phyloP scores from a whole-genome alignment of 2,329 filamentous ascomycete genomes.

The Colletotrichum endophyticum region DNA sequence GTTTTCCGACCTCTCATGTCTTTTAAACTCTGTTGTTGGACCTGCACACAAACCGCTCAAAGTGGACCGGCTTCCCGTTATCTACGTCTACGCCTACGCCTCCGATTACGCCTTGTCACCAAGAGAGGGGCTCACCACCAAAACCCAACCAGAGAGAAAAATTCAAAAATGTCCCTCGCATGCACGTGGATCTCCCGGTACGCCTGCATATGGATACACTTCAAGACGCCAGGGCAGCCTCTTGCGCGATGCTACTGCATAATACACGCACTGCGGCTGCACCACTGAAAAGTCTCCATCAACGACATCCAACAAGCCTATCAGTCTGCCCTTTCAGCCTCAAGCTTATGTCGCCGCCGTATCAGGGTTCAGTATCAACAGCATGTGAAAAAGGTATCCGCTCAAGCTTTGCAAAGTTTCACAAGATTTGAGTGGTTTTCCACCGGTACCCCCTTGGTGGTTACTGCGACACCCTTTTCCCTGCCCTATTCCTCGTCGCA shows the following conservation, averaged over 20 bases:
- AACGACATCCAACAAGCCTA: background rate
- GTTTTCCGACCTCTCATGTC: background rate
- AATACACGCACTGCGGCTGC: background rate
- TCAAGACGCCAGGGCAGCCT: background rate
- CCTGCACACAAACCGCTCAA: conserved; percentile 11
- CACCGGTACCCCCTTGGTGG: background rate
- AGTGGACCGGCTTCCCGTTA: conserved; percentile 11
- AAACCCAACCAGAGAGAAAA: background rate
- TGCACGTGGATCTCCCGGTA: conserved; percentile 14
- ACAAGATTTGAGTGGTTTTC: background rate
- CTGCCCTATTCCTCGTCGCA: background rate
- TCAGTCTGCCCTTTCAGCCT: background rate
- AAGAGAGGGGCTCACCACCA: background rate
- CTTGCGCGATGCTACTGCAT: background rate
- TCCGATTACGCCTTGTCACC: background rate
- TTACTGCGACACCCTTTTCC: background rate
- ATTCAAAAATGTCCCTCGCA: background rate
- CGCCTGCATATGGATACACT: conserved; percentile 7
- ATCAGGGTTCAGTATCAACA: background rate
- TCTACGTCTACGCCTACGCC: background rate
- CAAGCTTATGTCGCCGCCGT: background rate
- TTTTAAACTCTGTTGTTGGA: background rate
- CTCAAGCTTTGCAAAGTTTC: background rate
- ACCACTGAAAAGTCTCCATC: background rate
- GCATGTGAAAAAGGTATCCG: conserved; percentile 12